These are phyloP conservation scores for Penicillium fuscoglaucum DNA, from an alignment of 2,329 filamentous ascomycete species.

Conservation along the genomic window DNA sequence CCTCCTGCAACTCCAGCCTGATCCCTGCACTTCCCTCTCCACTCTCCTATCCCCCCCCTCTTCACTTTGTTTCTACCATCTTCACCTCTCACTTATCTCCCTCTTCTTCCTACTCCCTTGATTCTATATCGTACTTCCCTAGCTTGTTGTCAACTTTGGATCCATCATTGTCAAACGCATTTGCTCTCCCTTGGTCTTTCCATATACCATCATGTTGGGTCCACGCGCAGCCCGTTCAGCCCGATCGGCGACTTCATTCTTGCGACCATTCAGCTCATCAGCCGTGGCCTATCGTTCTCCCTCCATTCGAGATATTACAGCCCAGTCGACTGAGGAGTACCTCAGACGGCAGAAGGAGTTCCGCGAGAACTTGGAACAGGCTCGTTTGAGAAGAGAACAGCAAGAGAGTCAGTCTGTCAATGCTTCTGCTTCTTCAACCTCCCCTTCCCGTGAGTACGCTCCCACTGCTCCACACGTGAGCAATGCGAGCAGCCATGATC, in stretches of 20 bases:
- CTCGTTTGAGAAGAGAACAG: conserved; percentile 72
- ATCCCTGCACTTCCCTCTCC: conserved; percentile 5
- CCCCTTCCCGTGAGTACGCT: conserved; percentile 43
- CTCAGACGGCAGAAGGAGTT: conserved; percentile 82
- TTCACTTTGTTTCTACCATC: conserved; percentile 4
- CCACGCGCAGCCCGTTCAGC: conserved; percentile 53
- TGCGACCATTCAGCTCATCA: conserved; percentile 62
- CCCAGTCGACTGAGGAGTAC: conserved; percentile 71
- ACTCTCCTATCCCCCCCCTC: conserved; percentile 5
- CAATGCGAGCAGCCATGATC: conserved; percentile 45
- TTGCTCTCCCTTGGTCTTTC: conserved; percentile 6
- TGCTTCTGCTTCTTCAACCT: conserved; percentile 48
- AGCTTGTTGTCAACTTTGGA: background rate
- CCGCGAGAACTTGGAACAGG: conserved; percentile 74
- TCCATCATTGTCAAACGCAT: background rate
- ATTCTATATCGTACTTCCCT: conserved; percentile 14
- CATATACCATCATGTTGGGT: conserved; percentile 41
- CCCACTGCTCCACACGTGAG: conserved; percentile 48
- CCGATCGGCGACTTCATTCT: conserved; percentile 50
- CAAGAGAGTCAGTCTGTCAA: conserved; percentile 76
- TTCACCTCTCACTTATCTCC: conserved; percentile 6
- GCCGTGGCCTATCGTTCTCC: conserved; percentile 58
- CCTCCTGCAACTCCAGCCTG: background rate
- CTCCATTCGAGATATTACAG: conserved; percentile 81
- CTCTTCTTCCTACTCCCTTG: conserved; percentile 3